phyloP scores from a whole-genome alignment of 1,284 basidiomycete genomes.

The Ceratobasidium sp. region DNA sequence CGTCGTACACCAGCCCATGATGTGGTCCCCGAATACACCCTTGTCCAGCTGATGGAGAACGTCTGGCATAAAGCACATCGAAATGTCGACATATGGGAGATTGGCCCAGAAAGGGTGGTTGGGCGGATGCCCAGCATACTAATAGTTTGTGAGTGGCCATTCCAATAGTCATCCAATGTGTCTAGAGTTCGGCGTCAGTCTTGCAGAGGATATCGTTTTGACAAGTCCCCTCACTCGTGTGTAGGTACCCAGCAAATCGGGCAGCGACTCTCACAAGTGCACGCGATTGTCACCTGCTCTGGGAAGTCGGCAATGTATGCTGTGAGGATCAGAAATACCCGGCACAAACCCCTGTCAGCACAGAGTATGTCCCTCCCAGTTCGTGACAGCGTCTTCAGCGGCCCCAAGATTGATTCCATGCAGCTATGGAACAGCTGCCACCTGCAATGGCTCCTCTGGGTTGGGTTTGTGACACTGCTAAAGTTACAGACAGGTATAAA shows the following conservation, averaged over 20 bases:
- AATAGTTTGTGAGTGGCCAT: neutral
- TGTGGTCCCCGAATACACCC: conserved; percentile 52
- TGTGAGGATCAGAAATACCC: conserved; percentile 48
- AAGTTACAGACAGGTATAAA: conserved; percentile 37
- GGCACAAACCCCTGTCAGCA: conserved; percentile 44
- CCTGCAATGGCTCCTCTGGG: neutral
- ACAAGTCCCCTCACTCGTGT: neutral
- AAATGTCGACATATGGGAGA: neutral
- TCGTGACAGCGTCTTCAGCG: conserved; percentile 38
- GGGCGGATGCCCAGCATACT: neutral
- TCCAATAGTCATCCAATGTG: neutral
- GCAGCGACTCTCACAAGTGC: conserved; percentile 38
- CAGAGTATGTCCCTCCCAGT: conserved; percentile 45
- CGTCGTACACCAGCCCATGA: conserved; percentile 48
- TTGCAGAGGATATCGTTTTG: neutral
- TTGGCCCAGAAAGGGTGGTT: neutral
- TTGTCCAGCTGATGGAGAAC: conserved; percentile 55
- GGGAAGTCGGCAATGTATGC: conserved; percentile 50
- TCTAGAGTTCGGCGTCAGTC: neutral
- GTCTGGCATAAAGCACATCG: conserved; percentile 52
- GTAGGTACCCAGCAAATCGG: conserved; percentile 14
- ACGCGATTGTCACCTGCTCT: conserved; percentile 49
- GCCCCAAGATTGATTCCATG: conserved; percentile 46
- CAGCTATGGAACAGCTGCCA: conserved; percentile 49
- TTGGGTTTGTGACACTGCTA: neutral